phyloP scores from a whole-genome alignment of 1,284 basidiomycete species.

The Anthracocystis walkeri region DNA sequence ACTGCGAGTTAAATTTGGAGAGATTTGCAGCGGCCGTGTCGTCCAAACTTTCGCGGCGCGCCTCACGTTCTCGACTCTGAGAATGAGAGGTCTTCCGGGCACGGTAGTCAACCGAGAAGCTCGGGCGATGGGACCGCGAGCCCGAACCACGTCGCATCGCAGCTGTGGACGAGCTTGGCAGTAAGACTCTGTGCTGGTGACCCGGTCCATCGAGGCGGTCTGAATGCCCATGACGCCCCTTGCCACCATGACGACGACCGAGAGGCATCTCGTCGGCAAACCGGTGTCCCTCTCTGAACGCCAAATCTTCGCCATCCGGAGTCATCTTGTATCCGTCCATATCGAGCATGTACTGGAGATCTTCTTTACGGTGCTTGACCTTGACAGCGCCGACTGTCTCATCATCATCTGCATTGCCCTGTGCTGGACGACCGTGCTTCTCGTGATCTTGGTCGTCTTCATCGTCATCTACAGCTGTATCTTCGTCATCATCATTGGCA shows the following conservation, averaged over 20 bases:
- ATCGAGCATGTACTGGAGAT: conserved; percentile 63
- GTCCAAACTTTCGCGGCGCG: conserved; percentile 37
- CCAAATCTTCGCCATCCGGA: conserved; percentile 60
- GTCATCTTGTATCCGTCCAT: conserved; percentile 70
- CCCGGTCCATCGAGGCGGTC: conserved; percentile 36
- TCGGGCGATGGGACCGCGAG: conserved; percentile 41
- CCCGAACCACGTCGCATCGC: conserved; percentile 34
- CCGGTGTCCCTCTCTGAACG: conserved; percentile 58
- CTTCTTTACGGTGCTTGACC: conserved; percentile 38
- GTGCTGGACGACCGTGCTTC: neutral
- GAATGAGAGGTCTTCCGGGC: conserved; percentile 4
- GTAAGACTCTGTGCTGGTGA: conserved; percentile 46
- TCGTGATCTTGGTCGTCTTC: conserved; percentile 7
- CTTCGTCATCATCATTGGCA: conserved; percentile 11
- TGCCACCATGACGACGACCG: conserved; percentile 61
- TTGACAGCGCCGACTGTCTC: conserved; percentile 31
- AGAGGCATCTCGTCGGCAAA: conserved; percentile 67
- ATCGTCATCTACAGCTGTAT: conserved; percentile 28
- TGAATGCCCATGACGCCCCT: conserved; percentile 47
- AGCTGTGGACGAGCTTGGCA: conserved; percentile 29
- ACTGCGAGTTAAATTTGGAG: conserved; percentile 18
- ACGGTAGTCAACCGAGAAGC: conserved; percentile 45
- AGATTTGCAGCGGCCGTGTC: conserved; percentile 26
- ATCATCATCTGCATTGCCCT: conserved; percentile 17
- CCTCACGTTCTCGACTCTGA: conserved; percentile 22